A percentile compares a stretch with the other conserved stretches of the same genome.
Conservation (phyloP, 1,139 yeast genomes). For the Saccharomyces hybrid region DNA sequence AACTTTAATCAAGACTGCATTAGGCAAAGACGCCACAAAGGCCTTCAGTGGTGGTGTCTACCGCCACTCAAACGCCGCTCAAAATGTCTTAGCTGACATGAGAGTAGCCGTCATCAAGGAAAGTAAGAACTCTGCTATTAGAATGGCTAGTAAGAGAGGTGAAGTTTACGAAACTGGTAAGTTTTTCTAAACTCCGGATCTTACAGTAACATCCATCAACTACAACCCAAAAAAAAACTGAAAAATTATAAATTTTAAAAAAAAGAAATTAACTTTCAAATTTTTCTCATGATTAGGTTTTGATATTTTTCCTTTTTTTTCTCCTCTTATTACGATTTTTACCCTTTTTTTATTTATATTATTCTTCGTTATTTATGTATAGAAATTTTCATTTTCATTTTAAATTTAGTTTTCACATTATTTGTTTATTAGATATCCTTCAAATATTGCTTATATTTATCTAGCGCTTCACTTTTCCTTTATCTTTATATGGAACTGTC, state of each 20-base stretch:
- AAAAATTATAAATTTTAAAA: background rate
- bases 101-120: constrained; percentile 88
- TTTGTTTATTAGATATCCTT: too few relatives aligned
- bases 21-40: constrained; percentile 93
- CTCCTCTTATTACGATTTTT: background rate
- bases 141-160: constrained; percentile 32
- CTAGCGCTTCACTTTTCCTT: too few relatives aligned
- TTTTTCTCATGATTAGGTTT: background rate
- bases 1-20: constrained; percentile 73
- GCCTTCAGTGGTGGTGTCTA: constrained; percentile 98
- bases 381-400: background rate
- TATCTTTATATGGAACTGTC: too few relatives aligned
- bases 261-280: background rate
- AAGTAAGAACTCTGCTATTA: constrained; percentile 37
- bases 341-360: background rate
- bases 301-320: background rate
- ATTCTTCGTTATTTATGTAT: background rate
- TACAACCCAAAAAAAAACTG: background rate
- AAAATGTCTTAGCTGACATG: constrained; percentile 89
- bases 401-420: background rate
- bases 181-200: background rate
- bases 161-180: constrained; percentile 22
- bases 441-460: background rate
- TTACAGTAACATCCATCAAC: background rate
- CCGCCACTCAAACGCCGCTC: constrained; percentile 95